Evolutionary conservation across 169 alveolate species (phyloP), one percentile per base, ranked within the genome.

Genomic region (Plasmodium vivax): DNA sequence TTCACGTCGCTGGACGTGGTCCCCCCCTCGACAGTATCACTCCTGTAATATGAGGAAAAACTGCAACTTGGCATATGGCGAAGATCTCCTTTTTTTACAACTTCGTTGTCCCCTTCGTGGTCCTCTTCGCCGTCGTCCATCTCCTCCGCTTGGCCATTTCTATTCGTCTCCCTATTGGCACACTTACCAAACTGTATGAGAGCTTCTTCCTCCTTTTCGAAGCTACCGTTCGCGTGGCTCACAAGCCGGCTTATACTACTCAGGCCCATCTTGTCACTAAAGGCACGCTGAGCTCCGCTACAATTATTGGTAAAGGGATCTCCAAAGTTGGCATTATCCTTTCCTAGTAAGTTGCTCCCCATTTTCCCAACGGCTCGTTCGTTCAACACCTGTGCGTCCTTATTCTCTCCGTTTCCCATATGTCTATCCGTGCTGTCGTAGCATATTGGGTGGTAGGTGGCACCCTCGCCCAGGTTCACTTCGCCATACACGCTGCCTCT

Each of bases 301-400:
- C 71, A 84, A 84, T 68, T 84, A 84, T 84, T 83, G 62, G 72
- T 16, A 83, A 62, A 56, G 9, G 91, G 14, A 36, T 58, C 27
- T 41, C 30, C 75, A n/a, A 10, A 43, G 9, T 16, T 68, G 27
- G 74, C 9, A 34, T 72, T 45, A 8, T 23, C 92, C 51, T 71
- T 72, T 43, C 32, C 51, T 41, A 23, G 19, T 23, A 84, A 16
- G 30, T 56, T 71, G 5, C 34, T 62, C 51, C 58, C 77, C 9
- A 23, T 19, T 23, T 45, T 27, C 71, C 72, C 83, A 27, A 36
- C 9, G 75, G n/a, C 54, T 27, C 34, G 36, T 62, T 41, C 34
- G 72, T 84, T 84, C 38, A 84, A 72, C 38, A 84, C 51, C 56
- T 72, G 54, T 45, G 56, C 54, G 19, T 8, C 58, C 1, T 43